phyloP scores from a whole-genome alignment of 2,329 filamentous ascomycete genomes.

The Neofusicoccum laricinum region DNA sequence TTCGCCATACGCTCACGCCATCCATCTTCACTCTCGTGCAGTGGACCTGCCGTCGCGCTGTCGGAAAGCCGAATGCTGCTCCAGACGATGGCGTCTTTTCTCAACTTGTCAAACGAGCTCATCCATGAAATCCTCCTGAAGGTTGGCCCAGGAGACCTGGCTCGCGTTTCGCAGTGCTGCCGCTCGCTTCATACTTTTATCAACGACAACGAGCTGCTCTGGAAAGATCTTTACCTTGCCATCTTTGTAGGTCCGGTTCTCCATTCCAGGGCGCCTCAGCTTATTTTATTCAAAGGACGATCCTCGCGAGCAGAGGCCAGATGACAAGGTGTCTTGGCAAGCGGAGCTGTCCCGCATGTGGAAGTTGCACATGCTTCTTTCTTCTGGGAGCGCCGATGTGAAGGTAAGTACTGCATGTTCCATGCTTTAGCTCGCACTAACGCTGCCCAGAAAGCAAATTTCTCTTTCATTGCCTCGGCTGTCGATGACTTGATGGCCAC shows the following conservation, averaged over 20 bases:
- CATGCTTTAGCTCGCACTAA: constrained; percentile 12
- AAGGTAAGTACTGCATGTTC: constrained; percentile 32
- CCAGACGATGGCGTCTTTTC: not conserved
- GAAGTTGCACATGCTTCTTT: constrained; percentile 45
- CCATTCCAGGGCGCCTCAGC: not conserved
- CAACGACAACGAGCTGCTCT: constrained; percentile 10
- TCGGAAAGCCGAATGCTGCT: not conserved
- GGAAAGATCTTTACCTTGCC: constrained; percentile 14
- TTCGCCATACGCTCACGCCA: no score
- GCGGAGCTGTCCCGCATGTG: constrained; percentile 33
- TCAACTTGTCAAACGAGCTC: constrained; percentile 16
- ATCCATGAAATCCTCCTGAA: constrained; percentile 12
- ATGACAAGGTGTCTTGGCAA: constrained; percentile 31
- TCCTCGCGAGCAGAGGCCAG: constrained; percentile 18
- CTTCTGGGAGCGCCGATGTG: constrained; percentile 36
- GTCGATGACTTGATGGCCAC: constrained; percentile 37
- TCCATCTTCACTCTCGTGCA: no score
- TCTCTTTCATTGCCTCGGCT: constrained; percentile 36
- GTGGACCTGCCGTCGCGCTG: no score
- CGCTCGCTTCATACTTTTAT: constrained; percentile 12
- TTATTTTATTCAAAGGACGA: constrained; percentile 16
- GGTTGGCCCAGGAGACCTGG: constrained; percentile 2
- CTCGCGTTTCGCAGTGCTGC: constrained; percentile 8
- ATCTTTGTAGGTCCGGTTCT: not conserved
- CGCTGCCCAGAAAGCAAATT: constrained; percentile 28